Base-by-base conservation (phyloP, 2,329 filamentous ascomycete species). In the Keithomyces neogunnii region DNA sequence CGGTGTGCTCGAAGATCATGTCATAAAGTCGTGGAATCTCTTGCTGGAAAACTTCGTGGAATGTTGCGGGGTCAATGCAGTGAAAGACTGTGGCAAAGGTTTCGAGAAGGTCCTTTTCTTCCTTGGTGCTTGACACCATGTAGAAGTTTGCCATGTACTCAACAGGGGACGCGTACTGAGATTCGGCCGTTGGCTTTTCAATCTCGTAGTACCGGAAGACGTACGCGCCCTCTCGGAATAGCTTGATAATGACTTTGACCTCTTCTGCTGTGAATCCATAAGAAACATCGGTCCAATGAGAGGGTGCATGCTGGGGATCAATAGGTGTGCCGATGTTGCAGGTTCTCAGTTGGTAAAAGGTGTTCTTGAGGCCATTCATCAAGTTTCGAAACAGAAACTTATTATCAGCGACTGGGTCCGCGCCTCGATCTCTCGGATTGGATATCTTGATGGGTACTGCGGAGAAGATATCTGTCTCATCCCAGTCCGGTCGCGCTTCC, bases 71-170 rank as follows among this genome's bases (percentile, higher is more conserved):
- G 63, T 99, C 93, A 57, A 99, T 93, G 69, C 92, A 95, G 66
- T 99, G 93, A 65, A 99, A 99, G 31, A 99, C 91, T 0, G 93
- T 97, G 2, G 92, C 93, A 66, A 99, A 99, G 2, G 89, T 95
- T 73, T 99, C 95, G 5, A 99, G 77, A 7, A 99, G 77, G 50
- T 99, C 93, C 66, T 99, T 99, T 68, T 99, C 95, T 64, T 99
- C 95, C 61, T 95, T 95, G 55, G 84, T 87, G 66, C 89, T 95
- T 0, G 90, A 92, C 42, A 93, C 84, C 80, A 96, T 95, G 66
- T 95, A 95, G 61, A 95, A 89, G 60, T 93, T 96, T 19, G 89
- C 88, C 77, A 96, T 89, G 61, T 93, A 89, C 65, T 97, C 92
- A 44, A 93, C 87, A 0, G 90, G 86, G 0, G 89, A 91, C 49